These are phyloP conservation scores for Besnoitia besnoiti DNA, from an alignment of 169 alveolate species.

Conservation along the genomic window DNA sequence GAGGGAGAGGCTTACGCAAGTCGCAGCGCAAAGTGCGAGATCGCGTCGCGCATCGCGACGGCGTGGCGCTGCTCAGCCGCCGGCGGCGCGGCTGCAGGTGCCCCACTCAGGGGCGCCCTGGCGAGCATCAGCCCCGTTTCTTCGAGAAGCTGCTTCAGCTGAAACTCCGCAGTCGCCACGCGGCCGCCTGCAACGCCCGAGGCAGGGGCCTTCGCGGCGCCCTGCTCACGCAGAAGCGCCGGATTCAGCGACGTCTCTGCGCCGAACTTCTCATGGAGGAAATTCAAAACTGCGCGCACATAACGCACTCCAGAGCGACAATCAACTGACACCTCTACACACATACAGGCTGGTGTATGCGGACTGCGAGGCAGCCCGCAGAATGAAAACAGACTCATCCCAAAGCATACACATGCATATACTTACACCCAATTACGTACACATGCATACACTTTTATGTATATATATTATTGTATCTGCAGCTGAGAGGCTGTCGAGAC, in stretches of 20 bases:
- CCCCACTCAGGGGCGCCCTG: not conserved
- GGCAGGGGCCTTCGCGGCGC: conserved; percentile 8
- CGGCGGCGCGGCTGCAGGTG: not conserved
- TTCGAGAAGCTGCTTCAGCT: conserved; percentile 49
- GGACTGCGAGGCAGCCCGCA: too few relatives aligned
- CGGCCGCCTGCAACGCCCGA: not conserved
- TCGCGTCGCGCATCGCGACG: conserved; percentile 30
- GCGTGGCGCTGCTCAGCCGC: not conserved
- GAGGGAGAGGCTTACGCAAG: conserved; percentile 5
- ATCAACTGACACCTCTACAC: too few relatives aligned
- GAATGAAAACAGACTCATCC: too few relatives aligned
- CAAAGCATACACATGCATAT: too few relatives aligned
- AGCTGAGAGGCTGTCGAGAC: too few relatives aligned
- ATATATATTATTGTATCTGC: too few relatives aligned
- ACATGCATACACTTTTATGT: too few relatives aligned
- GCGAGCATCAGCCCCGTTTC: conserved; percentile 53
- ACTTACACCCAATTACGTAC: too few relatives aligned
- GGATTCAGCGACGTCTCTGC: conserved; percentile 36
- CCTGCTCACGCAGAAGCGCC: conserved; percentile 7
- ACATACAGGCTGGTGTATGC: too few relatives aligned
- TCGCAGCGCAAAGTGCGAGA: conserved; percentile 54
- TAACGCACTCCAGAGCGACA: too few relatives aligned
- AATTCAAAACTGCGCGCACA: conserved; percentile 25
- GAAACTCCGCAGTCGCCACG: not conserved
- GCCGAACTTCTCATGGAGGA: conserved; percentile 50